These are phyloP conservation scores for Starmera caribaea DNA, from an alignment of 805 yeast species.

Conservation along the genomic window DNA sequence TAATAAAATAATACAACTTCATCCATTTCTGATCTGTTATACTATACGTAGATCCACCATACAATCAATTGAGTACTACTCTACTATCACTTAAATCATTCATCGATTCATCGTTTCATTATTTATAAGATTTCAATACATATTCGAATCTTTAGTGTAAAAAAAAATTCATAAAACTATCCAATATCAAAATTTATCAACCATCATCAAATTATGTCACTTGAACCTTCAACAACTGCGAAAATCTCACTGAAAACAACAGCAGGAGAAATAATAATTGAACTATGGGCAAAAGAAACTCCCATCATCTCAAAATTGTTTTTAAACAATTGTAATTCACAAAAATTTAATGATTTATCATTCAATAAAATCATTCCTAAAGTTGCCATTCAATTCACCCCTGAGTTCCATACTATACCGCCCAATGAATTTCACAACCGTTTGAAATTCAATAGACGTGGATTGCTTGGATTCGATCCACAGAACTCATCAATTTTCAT, in stretches of 20 bases:
- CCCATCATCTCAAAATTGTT: conserved; percentile 41
- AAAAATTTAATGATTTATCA: conserved; percentile 28
- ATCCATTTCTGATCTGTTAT: too few species aligned
- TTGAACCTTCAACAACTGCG: conserved; percentile 51
- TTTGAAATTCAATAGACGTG: conserved; percentile 40
- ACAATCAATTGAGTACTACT: too few species aligned
- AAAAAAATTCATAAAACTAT: too few species aligned
- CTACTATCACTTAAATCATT: too few species aligned
- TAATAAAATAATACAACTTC: too few species aligned
- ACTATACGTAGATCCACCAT: too few species aligned
- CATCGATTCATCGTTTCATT: too few species aligned
- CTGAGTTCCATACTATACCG: too few species aligned
- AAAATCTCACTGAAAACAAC: conserved; percentile 46
- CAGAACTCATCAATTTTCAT: conserved; percentile 36
- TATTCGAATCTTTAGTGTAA: too few species aligned
- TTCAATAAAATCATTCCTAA: conserved; percentile 29
- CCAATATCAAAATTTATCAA: too few species aligned
- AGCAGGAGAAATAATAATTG: conserved; percentile 50
- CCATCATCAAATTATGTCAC: background rate
- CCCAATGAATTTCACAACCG: conserved; percentile 41
- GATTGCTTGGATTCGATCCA: conserved; percentile 39
- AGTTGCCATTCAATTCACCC: too few species aligned
- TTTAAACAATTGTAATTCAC: conserved; percentile 26
- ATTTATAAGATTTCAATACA: too few species aligned
- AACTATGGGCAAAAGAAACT: conserved; percentile 60